Percentiles rank a stretch among this genome's conserved stretches.
Evolutionary conservation across 345 rosid species (phyloP).

Genomic region (Nephelium lappaceum): DNA sequence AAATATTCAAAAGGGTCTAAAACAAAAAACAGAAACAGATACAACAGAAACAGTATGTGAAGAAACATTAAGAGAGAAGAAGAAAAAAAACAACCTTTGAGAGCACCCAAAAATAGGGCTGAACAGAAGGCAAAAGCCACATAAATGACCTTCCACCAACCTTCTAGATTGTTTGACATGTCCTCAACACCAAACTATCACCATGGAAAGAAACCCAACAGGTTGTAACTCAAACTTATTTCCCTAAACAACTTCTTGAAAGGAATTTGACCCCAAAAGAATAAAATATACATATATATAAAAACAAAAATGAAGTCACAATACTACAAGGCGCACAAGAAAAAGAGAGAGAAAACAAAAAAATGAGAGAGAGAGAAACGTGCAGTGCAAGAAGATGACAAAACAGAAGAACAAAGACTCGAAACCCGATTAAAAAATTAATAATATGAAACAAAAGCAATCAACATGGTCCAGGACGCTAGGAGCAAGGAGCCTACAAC

Average conservation of each 20-base stretch:
- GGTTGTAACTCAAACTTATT: neutral
- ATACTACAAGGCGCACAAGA: neutral
- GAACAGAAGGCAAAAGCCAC: constrained; percentile 65
- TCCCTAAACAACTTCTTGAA: neutral
- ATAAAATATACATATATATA: neutral
- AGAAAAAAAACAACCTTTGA: constrained; percentile 53
- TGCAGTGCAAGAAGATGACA: constrained; percentile 12
- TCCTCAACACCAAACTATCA: constrained; percentile 22
- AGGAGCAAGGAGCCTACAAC: neutral
- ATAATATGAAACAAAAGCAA: neutral
- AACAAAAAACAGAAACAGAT: neutral
- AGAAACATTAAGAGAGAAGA: neutral
- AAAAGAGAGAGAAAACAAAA: neutral
- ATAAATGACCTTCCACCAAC: constrained; percentile 46
- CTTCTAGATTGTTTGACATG: constrained; percentile 34
- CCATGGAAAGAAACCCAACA: neutral
- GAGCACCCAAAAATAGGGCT: constrained; percentile 73
- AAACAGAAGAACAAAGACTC: neutral
- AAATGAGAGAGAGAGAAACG: neutral
- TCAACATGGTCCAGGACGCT: constrained; percentile 18
- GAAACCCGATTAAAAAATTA: neutral
- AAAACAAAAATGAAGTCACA: neutral
- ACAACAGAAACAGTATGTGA: neutral
- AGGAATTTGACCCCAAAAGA: neutral
- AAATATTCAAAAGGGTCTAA: neutral